A percentile compares a stretch with the other conserved stretches of the same genome.
These are phyloP conservation scores for Lasiodiplodia hormozganensis DNA, from an alignment of 2,329 filamentous ascomycete genomes.

Conservation along the genomic window DNA sequence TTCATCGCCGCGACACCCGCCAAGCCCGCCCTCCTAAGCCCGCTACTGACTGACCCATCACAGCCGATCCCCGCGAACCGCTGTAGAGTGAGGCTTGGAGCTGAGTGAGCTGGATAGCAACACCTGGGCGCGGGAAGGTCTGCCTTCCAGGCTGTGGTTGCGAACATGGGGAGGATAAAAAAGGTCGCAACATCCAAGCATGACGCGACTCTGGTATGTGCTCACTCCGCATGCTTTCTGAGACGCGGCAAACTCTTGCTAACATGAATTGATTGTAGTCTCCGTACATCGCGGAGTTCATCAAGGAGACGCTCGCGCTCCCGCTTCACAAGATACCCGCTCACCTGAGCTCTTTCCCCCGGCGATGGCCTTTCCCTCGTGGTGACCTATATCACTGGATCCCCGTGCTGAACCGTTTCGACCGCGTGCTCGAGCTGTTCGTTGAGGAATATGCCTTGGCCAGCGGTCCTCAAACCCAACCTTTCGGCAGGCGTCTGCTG, in stretches of 20 bases:
- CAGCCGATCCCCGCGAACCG: constrained; percentile 16
- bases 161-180: constrained; percentile 62
- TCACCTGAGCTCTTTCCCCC: constrained; percentile 80
- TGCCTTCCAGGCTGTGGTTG: constrained; percentile 44
- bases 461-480: constrained; percentile 78
- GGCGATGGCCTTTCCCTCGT: constrained; percentile 91
- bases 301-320: constrained; percentile 71
- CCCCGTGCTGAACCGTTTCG: constrained; percentile 89
- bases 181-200: constrained; percentile 62
- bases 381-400: constrained; percentile 99
- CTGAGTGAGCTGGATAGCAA: constrained; percentile 22
- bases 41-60: background rate
- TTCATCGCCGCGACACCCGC: constrained; percentile 19
- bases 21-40: constrained; percentile 19
- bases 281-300: constrained; percentile 83
- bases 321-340: constrained; percentile 79
- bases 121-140: constrained; percentile 37
- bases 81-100: background rate
- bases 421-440: constrained; percentile 83
- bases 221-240: background rate
- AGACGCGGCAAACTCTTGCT: background rate
- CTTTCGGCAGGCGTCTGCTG: constrained; percentile 73
- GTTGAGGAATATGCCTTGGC: constrained; percentile 80
- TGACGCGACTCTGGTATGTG: constrained; percentile 58
- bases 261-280: constrained; percentile 63